These are phyloP conservation scores for Ophiocordyceps camponoti-leonardi DNA, from an alignment of 2,329 filamentous ascomycete species.

Conservation along the genomic window DNA sequence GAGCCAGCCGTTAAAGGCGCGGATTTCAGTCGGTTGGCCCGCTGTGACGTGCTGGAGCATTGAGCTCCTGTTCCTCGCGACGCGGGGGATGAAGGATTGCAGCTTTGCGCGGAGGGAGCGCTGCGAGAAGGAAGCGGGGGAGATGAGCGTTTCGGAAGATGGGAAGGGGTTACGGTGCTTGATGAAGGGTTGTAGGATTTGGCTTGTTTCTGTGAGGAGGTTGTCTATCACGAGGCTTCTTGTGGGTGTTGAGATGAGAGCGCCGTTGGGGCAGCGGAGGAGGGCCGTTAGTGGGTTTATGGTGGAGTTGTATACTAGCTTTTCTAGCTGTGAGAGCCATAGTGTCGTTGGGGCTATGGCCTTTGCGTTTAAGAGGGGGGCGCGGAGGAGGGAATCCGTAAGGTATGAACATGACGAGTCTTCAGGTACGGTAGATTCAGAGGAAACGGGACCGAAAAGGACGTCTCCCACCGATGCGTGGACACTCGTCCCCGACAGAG, in stretches of 20 bases:
- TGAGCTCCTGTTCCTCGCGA: constrained; percentile 37
- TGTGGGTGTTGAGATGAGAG: constrained; percentile 30
- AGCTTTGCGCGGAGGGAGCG: constrained; percentile 27
- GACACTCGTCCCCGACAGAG: constrained; percentile 27
- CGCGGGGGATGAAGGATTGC: constrained; percentile 26
- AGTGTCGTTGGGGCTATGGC: constrained; percentile 24
- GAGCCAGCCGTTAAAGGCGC: constrained; percentile 43
- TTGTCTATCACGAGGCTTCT: constrained; percentile 38
- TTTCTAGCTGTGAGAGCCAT: constrained; percentile 59
- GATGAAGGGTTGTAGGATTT: constrained; percentile 53
- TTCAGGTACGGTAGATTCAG: not conserved
- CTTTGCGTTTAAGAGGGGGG: constrained; percentile 24
- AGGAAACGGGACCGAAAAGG: constrained; percentile 26
- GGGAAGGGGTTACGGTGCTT: constrained; percentile 21
- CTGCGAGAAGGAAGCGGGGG: constrained; percentile 28
- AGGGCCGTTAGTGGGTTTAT: constrained; percentile 78
- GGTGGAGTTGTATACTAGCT: constrained; percentile 63
- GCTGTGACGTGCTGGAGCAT: constrained; percentile 43
- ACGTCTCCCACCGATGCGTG: constrained; percentile 33
- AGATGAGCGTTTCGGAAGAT: not conserved
- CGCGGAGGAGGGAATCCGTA: too few relatives aligned
- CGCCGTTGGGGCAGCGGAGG: constrained; percentile 62
- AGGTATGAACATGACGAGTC: too few relatives aligned
- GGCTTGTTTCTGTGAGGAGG: constrained; percentile 57
- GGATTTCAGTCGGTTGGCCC: constrained; percentile 35